Percentiles rank a stretch among this genome's conserved stretches.
phyloP scores from a whole-genome alignment of 2,329 filamentous ascomycete species.

The Ascochyta pisi region DNA sequence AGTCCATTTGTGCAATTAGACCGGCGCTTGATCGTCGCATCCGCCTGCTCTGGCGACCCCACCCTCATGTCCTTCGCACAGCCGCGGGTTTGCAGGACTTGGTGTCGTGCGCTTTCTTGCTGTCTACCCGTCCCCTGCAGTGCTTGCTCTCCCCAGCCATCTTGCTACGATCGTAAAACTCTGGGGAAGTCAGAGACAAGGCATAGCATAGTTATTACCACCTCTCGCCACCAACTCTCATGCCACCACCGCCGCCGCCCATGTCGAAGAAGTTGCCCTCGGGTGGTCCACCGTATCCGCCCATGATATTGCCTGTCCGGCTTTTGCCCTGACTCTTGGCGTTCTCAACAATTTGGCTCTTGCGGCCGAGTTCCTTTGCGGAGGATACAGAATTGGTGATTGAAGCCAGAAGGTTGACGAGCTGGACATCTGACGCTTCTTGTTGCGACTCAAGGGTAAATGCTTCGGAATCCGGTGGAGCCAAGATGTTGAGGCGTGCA shows the following conservation, averaged over 20 bases:
- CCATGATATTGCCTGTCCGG: conserved; percentile 29
- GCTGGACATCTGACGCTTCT: conserved; percentile 82
- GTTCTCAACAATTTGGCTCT: conserved; percentile 61
- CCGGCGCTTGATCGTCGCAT: background rate
- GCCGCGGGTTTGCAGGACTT: no score
- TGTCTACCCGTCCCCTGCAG: background rate
- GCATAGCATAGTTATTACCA: conserved; percentile 20
- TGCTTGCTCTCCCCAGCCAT: background rate
- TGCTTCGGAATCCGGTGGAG: conserved; percentile 69
- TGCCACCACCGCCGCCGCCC: conserved; percentile 24
- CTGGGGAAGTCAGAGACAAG: background rate
- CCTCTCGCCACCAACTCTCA: conserved; percentile 24
- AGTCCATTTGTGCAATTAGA: no score
- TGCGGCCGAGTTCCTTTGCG: conserved; percentile 76
- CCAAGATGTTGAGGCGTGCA: conserved; percentile 80
- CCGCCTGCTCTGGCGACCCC: background rate
- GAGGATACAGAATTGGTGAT: conserved; percentile 76
- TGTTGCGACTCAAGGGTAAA: conserved; percentile 75
- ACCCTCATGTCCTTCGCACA: background rate
- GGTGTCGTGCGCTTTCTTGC: background rate
- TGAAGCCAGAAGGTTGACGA: conserved; percentile 77
- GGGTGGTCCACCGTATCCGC: conserved; percentile 21
- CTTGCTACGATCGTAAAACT: background rate
- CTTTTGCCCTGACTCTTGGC: conserved; percentile 46
- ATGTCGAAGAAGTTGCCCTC: conserved; percentile 33